Base-by-base conservation (phyloP, 768 basidiomycete genomes). In the Boletus reticulatus region DNA sequence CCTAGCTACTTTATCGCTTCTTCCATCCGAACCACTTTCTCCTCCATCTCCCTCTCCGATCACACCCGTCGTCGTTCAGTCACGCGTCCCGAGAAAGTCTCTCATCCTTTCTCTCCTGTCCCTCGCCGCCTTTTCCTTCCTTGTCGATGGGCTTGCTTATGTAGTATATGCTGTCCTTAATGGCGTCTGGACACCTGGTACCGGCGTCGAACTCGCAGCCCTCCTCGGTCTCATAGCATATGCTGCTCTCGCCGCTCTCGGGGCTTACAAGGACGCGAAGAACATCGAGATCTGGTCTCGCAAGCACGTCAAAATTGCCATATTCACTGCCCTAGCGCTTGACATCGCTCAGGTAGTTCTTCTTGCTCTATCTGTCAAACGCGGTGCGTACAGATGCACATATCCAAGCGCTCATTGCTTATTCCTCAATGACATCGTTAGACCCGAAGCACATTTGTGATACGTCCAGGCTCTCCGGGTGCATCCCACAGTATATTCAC, bases 181-280 rank as follows among this genome's bases (percentile, higher is more conserved):
- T 60, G 83, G 85, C 61, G 57, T 76, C 11, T 93, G 92, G 90
- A 81, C 80, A 13, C 74, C 70, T 39, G 63, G 75, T 56, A 84
- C 85, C 9, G 89, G 85, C 22, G 78, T 88, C 41, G 87, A 88
- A 63, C 70, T 85, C 66, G 88, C 81, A 61, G 76, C 89, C 41
- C 65, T 91, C 42, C 68, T 86, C 43, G 91, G 89, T 51, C 77
- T 92, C 32, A 64, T 83, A 41, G 87, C 85, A 5, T 90, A 89
- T 62, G 75, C 84, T 36, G 86, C 87, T 37, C 74, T 93, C 47
- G 87, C 89, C 14, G 83, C 84, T 11, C 74, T 91, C 43, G 91
- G 91, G 10, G 79, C 88, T 13, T 92, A 84, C 83, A 91, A 92
- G 71, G 89, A 90, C 58, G 75, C 88, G 52, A 79, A 82, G 31